Percentiles rank a stretch among this genome's conserved stretches.
phyloP scores from a whole-genome alignment of 169 alveolate species.

The Plasmodium coatneyi region DNA sequence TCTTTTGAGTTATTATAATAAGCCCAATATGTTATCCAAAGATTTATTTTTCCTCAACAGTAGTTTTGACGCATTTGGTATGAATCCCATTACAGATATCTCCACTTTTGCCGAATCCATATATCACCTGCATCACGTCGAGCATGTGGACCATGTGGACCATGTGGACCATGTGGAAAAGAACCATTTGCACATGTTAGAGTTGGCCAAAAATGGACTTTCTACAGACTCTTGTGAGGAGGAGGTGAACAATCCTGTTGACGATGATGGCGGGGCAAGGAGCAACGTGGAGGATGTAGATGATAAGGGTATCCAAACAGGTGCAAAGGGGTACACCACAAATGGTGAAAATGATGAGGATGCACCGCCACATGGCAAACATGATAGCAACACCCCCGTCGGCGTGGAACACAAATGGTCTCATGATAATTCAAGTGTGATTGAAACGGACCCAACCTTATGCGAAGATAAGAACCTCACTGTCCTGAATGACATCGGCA shows the following conservation, averaged over 20 bases:
- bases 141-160: neutral
- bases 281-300: neutral
- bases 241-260: neutral
- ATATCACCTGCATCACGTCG: neutral
- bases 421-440: neutral
- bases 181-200: neutral
- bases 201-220: neutral
- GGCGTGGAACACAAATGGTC: neutral
- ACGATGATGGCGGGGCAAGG: neutral
- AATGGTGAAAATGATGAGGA: neutral
- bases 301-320: neutral
- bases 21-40: neutral
- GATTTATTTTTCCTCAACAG: constrained; percentile 22
- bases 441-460: neutral
- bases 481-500: neutral
- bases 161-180: neutral
- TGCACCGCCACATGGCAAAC: neutral
- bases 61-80: neutral
- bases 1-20: constrained; percentile 22
- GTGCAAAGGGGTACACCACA: neutral
- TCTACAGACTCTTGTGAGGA: neutral
- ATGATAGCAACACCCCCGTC: neutral
- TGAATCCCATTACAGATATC: neutral
- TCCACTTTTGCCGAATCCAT: neutral
- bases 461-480: neutral